phyloP scores from a whole-genome alignment of 208 protist species.

The Tetramitus jugosus region DNA sequence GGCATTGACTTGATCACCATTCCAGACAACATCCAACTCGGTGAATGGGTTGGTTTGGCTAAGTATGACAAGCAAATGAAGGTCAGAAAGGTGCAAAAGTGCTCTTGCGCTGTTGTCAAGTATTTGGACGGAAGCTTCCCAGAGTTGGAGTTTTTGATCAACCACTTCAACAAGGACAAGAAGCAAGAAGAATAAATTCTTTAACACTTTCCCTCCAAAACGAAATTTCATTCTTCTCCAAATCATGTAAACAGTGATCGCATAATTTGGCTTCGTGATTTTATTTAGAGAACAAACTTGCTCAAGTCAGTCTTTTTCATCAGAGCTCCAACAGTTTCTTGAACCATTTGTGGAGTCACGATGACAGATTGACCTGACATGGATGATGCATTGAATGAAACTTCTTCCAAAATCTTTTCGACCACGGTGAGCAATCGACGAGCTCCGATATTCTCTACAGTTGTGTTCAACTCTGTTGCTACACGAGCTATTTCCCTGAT shows the following conservation, averaged over 20 bases:
- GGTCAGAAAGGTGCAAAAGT: slow-evolving; percentile 12
- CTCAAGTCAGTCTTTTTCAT: slow-evolving; percentile 72
- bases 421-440: slow-evolving; percentile 87
- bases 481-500: slow-evolving; percentile 77
- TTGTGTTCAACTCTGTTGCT: slow-evolving; percentile 74
- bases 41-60: slow-evolving; percentile 25
- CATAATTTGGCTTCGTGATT: no score
- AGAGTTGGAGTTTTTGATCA: background rate
- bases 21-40: slow-evolving; percentile 1
- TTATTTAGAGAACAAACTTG: slow-evolving; percentile 61
- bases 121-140: background rate
- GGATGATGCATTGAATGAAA: slow-evolving; percentile 79
- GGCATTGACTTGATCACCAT: slow-evolving; percentile 10
- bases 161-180: background rate
- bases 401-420: slow-evolving; percentile 84
- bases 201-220: no score
- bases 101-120: slow-evolving; percentile 24
- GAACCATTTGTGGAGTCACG: slow-evolving; percentile 59
- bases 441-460: slow-evolving; percentile 92
- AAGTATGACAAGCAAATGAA: slow-evolving; percentile 23
- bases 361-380: slow-evolving; percentile 63
- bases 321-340: slow-evolving; percentile 57
- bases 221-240: no score
- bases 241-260: no score
- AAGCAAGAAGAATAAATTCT: background rate